phyloP scores from a whole-genome alignment of 2,329 filamentous ascomycete species.

The Cyphellophora europaea region DNA sequence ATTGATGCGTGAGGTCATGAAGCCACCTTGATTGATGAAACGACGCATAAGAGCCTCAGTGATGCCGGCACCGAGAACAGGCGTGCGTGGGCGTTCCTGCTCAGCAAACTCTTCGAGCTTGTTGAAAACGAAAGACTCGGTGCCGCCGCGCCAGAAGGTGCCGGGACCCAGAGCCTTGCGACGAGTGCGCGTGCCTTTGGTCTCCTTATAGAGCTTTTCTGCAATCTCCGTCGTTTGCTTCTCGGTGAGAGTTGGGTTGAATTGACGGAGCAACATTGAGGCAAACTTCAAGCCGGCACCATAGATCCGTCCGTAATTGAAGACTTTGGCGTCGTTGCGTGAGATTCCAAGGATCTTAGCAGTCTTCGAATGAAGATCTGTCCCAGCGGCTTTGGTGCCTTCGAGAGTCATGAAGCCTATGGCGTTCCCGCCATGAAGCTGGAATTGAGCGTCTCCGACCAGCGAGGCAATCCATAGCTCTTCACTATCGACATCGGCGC shows the following conservation, averaged over 20 bases:
- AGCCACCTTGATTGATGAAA: slow-evolving; percentile 79
- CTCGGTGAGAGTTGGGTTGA: slow-evolving; percentile 79
- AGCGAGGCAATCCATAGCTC: slow-evolving; percentile 97
- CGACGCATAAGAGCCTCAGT: slow-evolving; percentile 88
- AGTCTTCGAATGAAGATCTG: slow-evolving; percentile 88
- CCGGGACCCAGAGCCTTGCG: slow-evolving; percentile 59
- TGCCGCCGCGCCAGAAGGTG: slow-evolving; percentile 90
- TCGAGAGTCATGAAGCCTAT: slow-evolving; percentile 99
- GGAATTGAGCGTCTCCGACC: slow-evolving; percentile 88
- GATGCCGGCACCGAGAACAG: slow-evolving; percentile 87
- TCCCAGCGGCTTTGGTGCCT: slow-evolving; percentile 87
- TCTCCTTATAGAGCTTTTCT: slow-evolving; percentile 71
- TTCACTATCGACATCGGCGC: slow-evolving; percentile 93
- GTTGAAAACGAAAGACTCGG: slow-evolving; percentile 97
- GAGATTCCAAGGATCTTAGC: slow-evolving; percentile 88
- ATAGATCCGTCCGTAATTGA: slow-evolving; percentile 98
- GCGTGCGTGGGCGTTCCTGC: slow-evolving; percentile 81
- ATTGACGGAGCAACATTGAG: slow-evolving; percentile 78
- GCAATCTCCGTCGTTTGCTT: slow-evolving; percentile 67
- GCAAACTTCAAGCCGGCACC: slow-evolving; percentile 96
- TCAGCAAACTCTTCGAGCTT: slow-evolving; percentile 96
- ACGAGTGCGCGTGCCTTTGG: slow-evolving; percentile 80
- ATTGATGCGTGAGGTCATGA: slow-evolving; percentile 94
- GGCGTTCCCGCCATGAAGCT: slow-evolving; percentile 89
- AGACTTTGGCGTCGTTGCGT: slow-evolving; percentile 90